Evolutionary conservation across 441 rosid genomes (phyloP), one percentile per base, ranked within the genome.

Genomic region (Pelargonium fulgidum): DNA sequence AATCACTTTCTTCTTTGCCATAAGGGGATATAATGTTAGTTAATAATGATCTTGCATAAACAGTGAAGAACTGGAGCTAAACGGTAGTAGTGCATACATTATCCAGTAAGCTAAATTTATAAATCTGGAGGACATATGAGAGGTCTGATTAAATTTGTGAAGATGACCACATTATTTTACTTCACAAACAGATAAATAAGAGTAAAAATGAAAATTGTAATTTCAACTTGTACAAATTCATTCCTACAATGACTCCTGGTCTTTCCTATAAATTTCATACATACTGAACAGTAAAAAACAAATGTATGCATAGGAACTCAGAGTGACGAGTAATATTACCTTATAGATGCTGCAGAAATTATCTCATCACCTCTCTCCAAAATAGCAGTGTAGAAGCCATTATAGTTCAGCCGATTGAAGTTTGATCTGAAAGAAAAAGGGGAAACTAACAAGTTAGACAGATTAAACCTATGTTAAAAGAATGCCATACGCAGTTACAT

Each of bases 291-390:
- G 33, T 29, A 29, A 29, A 41, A 41, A 1, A 41, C 9, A 2
- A 48, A n/a, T 13, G 13, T 48, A 48, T 56, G 33, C 33, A 29
- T 29, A 29, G 33, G 33, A 56, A 17, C 62, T 16, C 19, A 22
- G 24, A 56, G 26, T 4, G 0, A 56, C 19, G 11, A 7, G 62
- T 56, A 4, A 56, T 24, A 56, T 6, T 84, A 94, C 99, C 98
- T 90, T 85, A 92, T 81, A 74, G 97, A 94, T 72, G 99, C 99
- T 13, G 88, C 96, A 10, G 87, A 87, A 73, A 94, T 89, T 68
- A 94, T 87, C 79, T 94, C 99, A 56, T 92, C 99, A 20, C 96
- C 99, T 80, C 87, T 90, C 84, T 94, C 99, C 73, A 94, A 71
- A 75, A 92, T 82, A 72, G 85, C 91, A 72, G 97, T 86, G 78